Evolutionary conservation across 1,139 yeast genomes (phyloP), one percentile per base, ranked within the genome.

Genomic region (Candida pseudocylindracea): DNA sequence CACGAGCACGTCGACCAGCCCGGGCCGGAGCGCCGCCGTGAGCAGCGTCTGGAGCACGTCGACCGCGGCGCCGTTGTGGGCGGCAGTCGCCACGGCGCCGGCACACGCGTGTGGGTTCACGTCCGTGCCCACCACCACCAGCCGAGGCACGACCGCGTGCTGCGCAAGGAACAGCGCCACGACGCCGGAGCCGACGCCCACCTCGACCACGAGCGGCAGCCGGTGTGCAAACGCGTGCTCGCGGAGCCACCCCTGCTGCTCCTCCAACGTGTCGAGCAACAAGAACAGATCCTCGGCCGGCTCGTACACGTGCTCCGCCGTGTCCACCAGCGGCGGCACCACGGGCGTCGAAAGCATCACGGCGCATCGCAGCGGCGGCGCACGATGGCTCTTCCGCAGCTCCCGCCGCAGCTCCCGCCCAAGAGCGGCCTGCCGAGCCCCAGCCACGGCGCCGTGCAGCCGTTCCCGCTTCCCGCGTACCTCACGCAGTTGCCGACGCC

Each of bases 281-380:
- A 85, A 62, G 45, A 75, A 88, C 10, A 92, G 68, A 54, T 88
- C 98, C 43, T 88, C 98, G 1, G 93, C 68, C 0, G 96, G 96
- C 45, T 88, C 96, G 48, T 88, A 88, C 4, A 85, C 93, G 25
- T 55, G 60, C 41, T 55, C 56, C 33, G 58, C 35, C 30, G 12
- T 55, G 40, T 20, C 48, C 42, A 10, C 44, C 44, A 38, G 61
- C 51, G 3, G 50, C 39, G 6, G 41, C 43, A 8, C 58, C 51
- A 15, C 20, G 20, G 20, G 20, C 20, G 20, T 15, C 6, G 20
- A 15, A 6, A 15, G 20, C 20, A 15, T 15, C 6, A 6, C 4
- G 6, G 20, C 4, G 20, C 4, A 6, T 4, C 20, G 20, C 4
- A 4, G 20, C 4, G 20, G 6, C 6, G 20, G 6, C 6, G 20